Percentiles rank a stretch among this genome's conserved stretches.
phyloP scores from a whole-genome alignment of 1,139 yeast species.

The Geotrichum aggregatum region DNA sequence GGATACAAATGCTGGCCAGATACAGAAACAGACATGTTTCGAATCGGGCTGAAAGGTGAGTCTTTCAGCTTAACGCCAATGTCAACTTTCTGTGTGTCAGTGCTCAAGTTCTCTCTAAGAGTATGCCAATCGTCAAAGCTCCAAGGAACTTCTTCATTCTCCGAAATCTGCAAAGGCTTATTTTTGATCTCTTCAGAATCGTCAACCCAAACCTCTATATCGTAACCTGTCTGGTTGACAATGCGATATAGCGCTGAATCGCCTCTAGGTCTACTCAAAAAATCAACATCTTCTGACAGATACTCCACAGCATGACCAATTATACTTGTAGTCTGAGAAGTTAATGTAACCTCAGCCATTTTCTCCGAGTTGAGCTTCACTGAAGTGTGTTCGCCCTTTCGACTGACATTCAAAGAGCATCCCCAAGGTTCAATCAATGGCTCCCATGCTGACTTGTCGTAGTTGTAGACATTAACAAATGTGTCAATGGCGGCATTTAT shows the following conservation, averaged over 20 bases:
- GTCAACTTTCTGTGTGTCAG: conserved; percentile 55
- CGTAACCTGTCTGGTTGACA: conserved; percentile 78
- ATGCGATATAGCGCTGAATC: conserved; percentile 63
- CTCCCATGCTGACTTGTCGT: conserved; percentile 93
- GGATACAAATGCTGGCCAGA: conserved; percentile 82
- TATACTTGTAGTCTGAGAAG: conserved; percentile 58
- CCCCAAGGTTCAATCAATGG: conserved; percentile 90
- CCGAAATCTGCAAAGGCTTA: conserved; percentile 37
- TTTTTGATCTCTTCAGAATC: conserved; percentile 31
- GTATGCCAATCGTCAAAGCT: conserved; percentile 91
- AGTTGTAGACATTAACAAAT: conserved; percentile 76
- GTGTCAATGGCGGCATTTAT: conserved; percentile 68
- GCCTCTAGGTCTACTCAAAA: conserved; percentile 60
- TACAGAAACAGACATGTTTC: conserved; percentile 60
- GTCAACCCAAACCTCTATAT: conserved; percentile 72
- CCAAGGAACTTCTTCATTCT: conserved; percentile 66
- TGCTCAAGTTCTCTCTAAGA: conserved; percentile 72
- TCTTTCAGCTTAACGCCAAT: conserved; percentile 58
- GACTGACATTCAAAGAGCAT: conserved; percentile 64
- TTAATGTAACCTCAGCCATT: conserved; percentile 72
- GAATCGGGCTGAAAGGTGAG: conserved; percentile 52
- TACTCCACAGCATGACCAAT: conserved; percentile 50
- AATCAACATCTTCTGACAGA: conserved; percentile 58
- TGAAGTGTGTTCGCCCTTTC: conserved; percentile 29
- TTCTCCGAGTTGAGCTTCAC: conserved; percentile 53